phyloP scores from a whole-genome alignment of 2,329 filamentous ascomycete genomes.

The Celoporthe dispersa region DNA sequence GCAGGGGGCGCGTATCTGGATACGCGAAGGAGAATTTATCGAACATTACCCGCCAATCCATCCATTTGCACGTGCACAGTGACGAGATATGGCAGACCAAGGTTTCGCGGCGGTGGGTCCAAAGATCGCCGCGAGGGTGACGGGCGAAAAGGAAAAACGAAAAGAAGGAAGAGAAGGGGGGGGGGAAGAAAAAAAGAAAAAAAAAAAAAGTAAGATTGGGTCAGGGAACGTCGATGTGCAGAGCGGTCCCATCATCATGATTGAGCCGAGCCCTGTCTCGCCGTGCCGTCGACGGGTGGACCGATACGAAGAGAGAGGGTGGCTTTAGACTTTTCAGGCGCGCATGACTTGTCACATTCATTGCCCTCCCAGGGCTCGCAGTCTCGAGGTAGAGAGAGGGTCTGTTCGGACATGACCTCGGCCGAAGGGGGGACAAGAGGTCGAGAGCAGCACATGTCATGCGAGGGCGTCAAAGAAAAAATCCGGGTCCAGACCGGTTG shows the following conservation, averaged over 20 bases:
- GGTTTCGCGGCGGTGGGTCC: no score
- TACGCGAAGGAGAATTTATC: conserved; percentile 13
- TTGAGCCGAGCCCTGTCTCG: not conserved
- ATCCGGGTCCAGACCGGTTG: not conserved
- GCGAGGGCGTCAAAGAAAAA: not conserved
- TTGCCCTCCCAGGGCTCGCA: not conserved
- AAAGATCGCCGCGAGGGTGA: conserved; percentile 5
- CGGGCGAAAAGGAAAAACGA: not conserved
- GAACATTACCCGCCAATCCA: not conserved
- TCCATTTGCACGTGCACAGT: not conserved
- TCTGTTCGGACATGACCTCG: not conserved
- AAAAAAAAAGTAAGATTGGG: not conserved
- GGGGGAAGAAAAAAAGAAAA: not conserved
- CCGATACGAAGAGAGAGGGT: conserved; percentile 5
- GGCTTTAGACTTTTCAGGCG: not conserved
- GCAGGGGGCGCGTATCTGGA: not conserved
- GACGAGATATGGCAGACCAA: conserved; percentile 13
- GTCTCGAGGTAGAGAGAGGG: not conserved
- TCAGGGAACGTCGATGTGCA: not conserved
- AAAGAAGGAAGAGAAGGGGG: not conserved
- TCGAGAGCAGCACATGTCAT: not conserved
- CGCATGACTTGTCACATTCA: conserved; percentile 4
- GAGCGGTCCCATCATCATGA: not conserved
- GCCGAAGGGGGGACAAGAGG: not conserved
- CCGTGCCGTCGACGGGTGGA: not conserved